Percentiles rank a stretch among this genome's conserved stretches.
Evolutionary conservation across 192 early-diverging fungal genomes (phyloP).

Genomic region (Rhizophagus clarus): DNA sequence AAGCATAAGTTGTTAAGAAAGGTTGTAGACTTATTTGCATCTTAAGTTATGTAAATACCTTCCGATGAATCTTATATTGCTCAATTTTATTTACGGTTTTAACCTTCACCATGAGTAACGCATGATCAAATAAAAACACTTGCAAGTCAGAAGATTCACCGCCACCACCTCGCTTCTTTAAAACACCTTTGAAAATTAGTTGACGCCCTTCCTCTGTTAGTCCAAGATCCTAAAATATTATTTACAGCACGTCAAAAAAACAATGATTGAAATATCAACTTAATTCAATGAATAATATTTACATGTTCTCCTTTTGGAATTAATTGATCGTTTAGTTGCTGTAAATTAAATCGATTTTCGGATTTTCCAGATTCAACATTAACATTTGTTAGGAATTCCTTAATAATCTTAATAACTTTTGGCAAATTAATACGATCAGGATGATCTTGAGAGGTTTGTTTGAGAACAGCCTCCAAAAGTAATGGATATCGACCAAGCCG

Average conservation of each 20-base stretch:
- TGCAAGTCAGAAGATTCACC: constrained; percentile 67
- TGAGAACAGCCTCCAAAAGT: constrained; percentile 77
- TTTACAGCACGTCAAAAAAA: background rate
- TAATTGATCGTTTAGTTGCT: constrained; percentile 71
- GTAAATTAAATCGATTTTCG: constrained; percentile 83
- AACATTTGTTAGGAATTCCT: constrained; percentile 73
- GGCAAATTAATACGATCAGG: constrained; percentile 77
- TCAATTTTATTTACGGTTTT: constrained; percentile 63
- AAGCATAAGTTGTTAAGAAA: background rate
- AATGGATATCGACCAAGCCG: constrained; percentile 87
- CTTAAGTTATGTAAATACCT: constrained; percentile 36
- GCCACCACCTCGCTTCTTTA: constrained; percentile 67
- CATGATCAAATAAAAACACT: constrained; percentile 88
- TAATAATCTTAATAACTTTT: constrained; percentile 72
- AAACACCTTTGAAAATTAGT: constrained; percentile 77
- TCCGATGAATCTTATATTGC: constrained; percentile 61
- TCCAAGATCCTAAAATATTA: constrained; percentile 64
- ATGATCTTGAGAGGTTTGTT: constrained; percentile 79
- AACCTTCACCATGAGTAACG: constrained; percentile 72
- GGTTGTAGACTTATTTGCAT: background rate
- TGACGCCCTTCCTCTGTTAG: constrained; percentile 69
- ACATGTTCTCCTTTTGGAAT: constrained; percentile 53
- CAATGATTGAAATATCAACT: background rate
- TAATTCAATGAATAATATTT: background rate
- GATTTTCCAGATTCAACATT: constrained; percentile 88